Percentiles rank a stretch among this genome's conserved stretches.
phyloP scores from a whole-genome alignment of 78 protist species.

The Dictyostelium citrinum region DNA sequence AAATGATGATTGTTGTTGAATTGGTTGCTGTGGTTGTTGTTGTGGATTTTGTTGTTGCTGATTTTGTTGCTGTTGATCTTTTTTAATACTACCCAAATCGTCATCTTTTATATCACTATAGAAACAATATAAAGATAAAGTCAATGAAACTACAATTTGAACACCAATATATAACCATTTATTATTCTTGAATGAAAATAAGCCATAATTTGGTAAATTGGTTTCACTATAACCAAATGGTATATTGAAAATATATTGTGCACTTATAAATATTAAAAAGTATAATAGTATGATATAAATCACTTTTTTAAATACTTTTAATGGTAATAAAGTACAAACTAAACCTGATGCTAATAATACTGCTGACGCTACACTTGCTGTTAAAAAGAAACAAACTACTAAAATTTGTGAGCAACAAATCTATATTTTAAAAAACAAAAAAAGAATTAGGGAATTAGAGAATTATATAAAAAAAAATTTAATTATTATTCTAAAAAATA shows the following conservation, averaged over 20 bases:
- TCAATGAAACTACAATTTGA: constrained; percentile 24
- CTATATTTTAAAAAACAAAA: not conserved
- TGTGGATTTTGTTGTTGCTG: not conserved
- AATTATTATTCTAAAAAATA: not conserved
- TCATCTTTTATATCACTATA: constrained; percentile 29
- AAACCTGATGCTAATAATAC: constrained; percentile 6
- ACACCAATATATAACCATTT: constrained; percentile 48
- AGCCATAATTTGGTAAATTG: not conserved
- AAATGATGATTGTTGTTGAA: not conserved
- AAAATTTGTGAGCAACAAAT: constrained; percentile 63
- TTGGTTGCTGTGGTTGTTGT: not conserved
- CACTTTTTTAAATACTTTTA: constrained; percentile 5
- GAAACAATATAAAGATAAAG: constrained; percentile 50
- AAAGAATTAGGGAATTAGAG: not conserved
- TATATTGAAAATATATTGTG: constrained; percentile 31
- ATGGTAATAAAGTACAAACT: constrained; percentile 23
- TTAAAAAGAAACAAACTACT: constrained; percentile 40
- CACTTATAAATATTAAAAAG: constrained; percentile 1
- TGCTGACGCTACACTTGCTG: constrained; percentile 1
- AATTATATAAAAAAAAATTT: not conserved
- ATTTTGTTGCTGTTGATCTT: not conserved
- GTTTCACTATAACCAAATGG: not conserved
- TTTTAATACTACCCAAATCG: not conserved
- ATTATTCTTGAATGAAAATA: not conserved
- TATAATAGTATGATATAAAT: not conserved